Base-by-base conservation (phyloP, 23 red algal genomes). In the Pyropia yezoensis region DNA sequence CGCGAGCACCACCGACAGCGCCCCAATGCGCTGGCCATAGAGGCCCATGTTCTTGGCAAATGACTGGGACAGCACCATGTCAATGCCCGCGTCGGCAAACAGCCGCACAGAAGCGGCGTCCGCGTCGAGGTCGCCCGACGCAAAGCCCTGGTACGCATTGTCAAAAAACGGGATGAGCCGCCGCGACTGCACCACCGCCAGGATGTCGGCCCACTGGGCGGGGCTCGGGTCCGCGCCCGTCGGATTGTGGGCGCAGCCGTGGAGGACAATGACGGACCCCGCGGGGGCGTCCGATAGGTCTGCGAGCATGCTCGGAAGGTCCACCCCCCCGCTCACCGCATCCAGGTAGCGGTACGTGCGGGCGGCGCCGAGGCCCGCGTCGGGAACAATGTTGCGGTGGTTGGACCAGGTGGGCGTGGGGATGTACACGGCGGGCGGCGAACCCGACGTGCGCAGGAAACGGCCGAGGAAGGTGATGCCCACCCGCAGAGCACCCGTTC, bases 1-100 rank as follows among this genome's bases (percentile, higher is more conserved):
- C 20, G 73, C 59, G 26, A 62, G 30, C 39, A 91, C 59, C 22
- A 98, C 79, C 32, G 57, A 79, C 39, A 87, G 52, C 13, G 85
- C 80, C n/a, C 94, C 94, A 28, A 89, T 77, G 54, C 94, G 81
- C 66, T 90, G 80, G 17, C 86, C 86, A 68, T 98, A 98, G 49
- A 98, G 76, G 27, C 94, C 94, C 79, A 91, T 81, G 50, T 98
- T 98, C 77, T 98, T 98, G 19, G 86, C 86, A 67, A 83, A 98
- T n/a, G 74, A 83, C 63, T 98, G 94, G 12, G 79, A 72, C 54
- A 91, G 50, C 12, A 89, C 54, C 78, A 98, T 73, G 28, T 98
- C 86, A n/a, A 95, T 87, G 7, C 90, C 90, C 50, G 70, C 66
- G 23, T 77, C 17, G 29, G 62, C 90, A 71, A 98, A 90, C 32